phyloP scores from a whole-genome alignment of 352 stramenopile genomes.

The Globisporangium polare region DNA sequence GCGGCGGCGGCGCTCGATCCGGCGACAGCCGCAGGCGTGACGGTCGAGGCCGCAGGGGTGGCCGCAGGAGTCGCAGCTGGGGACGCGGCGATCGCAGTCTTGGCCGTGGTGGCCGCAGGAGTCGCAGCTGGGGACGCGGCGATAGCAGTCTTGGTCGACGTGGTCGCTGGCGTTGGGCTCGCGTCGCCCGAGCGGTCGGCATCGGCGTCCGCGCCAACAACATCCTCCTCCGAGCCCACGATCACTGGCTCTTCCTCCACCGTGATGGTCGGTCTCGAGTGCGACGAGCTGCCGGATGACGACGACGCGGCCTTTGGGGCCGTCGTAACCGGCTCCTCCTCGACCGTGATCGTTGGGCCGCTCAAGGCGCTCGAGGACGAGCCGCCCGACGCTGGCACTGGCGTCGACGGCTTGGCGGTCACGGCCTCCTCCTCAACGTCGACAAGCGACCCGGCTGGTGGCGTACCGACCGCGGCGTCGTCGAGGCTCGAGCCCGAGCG shows the following conservation, averaged over 20 bases:
- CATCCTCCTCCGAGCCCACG: neutral
- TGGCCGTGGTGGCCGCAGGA: constrained; percentile 4
- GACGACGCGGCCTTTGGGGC: neutral
- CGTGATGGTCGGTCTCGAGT: neutral
- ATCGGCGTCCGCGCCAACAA: neutral
- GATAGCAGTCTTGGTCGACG: neutral
- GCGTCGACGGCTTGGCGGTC: constrained; percentile 4
- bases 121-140: neutral
- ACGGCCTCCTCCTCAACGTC: constrained; percentile 2
- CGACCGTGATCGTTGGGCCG: constrained; percentile 4
- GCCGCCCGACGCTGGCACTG: neutral
- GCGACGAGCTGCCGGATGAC: neutral
- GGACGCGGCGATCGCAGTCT: neutral
- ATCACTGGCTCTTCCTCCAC: neutral
- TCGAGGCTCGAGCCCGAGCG: neutral
- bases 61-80: constrained; percentile 2
- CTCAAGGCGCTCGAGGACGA: neutral
- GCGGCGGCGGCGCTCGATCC: neutral
- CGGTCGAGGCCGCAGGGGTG: neutral
- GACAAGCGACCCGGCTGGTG: neutral
- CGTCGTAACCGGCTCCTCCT: neutral
- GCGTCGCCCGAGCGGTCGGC: neutral
- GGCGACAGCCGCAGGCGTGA: neutral
- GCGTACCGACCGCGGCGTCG: neutral
- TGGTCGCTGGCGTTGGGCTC: constrained; percentile 4